Conservation (phyloP, 2,329 filamentous ascomycete genomes). For the Knoxdaviesia proteae region DNA sequence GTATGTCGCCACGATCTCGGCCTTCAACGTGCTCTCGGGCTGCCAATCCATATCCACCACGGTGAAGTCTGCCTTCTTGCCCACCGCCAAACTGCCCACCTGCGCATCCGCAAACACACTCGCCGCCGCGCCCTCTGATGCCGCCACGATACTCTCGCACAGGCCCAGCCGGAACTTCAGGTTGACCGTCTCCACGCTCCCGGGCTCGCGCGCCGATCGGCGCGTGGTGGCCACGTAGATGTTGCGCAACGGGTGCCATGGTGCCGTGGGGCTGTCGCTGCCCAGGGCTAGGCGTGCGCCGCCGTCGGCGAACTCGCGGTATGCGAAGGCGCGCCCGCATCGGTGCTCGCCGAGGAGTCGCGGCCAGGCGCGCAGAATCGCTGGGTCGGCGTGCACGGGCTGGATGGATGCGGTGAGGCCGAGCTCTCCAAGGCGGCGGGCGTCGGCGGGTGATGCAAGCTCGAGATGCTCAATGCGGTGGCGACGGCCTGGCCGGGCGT, state of each 20-base stretch:
- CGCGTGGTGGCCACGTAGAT: slow-evolving; percentile 38
- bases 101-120: slow-evolving; percentile 34
- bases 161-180: slow-evolving; percentile 31
- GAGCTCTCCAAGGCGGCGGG: slow-evolving; percentile 29
- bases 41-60: slow-evolving; percentile 23
- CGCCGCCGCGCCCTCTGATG: slow-evolving; percentile 33
- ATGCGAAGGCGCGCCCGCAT: slow-evolving; percentile 39
- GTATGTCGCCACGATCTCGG: slow-evolving; percentile 30
- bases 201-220: slow-evolving; percentile 28
- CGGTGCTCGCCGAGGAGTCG: slow-evolving; percentile 30
- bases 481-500: slow-evolving; percentile 22
- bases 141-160: slow-evolving; percentile 30
- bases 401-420: slow-evolving; percentile 41
- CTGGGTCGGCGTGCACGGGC: slow-evolving; percentile 37
- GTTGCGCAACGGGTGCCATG: slow-evolving; percentile 30
- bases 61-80: slow-evolving; percentile 36
- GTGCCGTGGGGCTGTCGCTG: slow-evolving; percentile 37
- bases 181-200: slow-evolving; percentile 22
- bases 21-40: slow-evolving; percentile 22
- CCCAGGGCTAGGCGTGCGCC: slow-evolving; percentile 35
- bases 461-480: slow-evolving; percentile 48
- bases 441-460: slow-evolving; percentile 32
- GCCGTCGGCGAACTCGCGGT: slow-evolving; percentile 34
- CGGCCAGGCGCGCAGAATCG: slow-evolving; percentile 40
- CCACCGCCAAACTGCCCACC: slow-evolving; percentile 29